Conservation (phyloP, 345 rosid species). For the Anacardium occidentale region DNA sequence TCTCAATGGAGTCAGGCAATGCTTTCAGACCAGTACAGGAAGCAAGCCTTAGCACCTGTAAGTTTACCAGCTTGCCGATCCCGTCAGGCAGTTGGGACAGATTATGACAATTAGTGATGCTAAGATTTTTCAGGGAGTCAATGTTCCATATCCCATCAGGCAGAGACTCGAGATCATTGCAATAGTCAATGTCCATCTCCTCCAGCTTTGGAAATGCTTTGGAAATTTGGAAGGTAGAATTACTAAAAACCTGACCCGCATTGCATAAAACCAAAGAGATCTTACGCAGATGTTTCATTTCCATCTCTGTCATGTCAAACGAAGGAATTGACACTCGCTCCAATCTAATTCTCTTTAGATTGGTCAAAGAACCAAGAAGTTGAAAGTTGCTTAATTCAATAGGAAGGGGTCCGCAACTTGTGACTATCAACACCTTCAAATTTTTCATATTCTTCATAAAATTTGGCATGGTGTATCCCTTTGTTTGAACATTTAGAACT, state of each 20-base stretch:
- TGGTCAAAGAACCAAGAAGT: conserved; percentile 31
- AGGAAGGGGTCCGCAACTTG: conserved; percentile 29
- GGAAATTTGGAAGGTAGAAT: conserved; percentile 6
- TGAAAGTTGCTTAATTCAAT: conserved; percentile 35
- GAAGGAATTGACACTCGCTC: conserved; percentile 30
- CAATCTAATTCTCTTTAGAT: conserved; percentile 50
- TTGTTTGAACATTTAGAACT: conserved; percentile 38
- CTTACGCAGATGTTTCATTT: conserved; percentile 35
- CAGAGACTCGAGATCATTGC: conserved; percentile 37
- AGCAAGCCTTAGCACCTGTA: conserved; percentile 38
- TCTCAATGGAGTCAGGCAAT: conserved; percentile 38
- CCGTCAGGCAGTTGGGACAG: conserved; percentile 34
- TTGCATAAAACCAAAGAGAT: conserved; percentile 43
- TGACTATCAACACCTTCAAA: conserved; percentile 42
- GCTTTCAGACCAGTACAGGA: conserved; percentile 40
- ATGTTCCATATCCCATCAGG: conserved; percentile 31
- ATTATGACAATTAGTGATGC: conserved; percentile 54
- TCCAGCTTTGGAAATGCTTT: conserved; percentile 31
- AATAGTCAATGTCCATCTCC: conserved; percentile 49
- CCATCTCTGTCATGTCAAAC: conserved; percentile 3
- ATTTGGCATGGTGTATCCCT: conserved; percentile 35
- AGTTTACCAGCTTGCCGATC: conserved; percentile 37
- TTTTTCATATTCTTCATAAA: conserved; percentile 44
- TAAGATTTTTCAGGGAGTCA: conserved; percentile 35
- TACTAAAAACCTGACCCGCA: background rate